These are phyloP conservation scores for Hanseniaspora lachancei DNA, from an alignment of 805 yeast genomes.

Conservation along the genomic window DNA sequence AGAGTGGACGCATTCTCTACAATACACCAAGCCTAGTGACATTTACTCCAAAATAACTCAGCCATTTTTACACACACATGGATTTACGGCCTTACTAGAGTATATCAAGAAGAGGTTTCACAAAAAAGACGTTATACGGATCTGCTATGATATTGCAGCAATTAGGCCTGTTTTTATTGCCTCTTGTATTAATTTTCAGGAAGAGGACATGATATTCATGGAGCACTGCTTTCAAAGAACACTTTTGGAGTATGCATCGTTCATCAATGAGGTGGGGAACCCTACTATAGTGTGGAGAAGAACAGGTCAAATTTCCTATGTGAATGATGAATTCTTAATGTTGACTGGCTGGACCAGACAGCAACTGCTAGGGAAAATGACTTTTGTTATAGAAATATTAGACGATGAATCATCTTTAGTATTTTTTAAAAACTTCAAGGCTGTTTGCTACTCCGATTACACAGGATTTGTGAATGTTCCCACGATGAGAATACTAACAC, in stretches of 20 bases:
- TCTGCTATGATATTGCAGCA: conserved; percentile 80
- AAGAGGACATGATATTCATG: conserved; percentile 84
- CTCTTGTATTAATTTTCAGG: conserved; percentile 74
- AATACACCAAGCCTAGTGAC: conserved; percentile 55
- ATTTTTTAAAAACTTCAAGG: conserved; percentile 73
- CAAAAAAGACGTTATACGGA: conserved; percentile 53
- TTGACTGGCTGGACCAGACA: conserved; percentile 81
- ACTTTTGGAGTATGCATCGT: conserved; percentile 72
- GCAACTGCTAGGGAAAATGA: conserved; percentile 50
- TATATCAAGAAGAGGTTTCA: conserved; percentile 63
- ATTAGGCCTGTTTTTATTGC: conserved; percentile 90
- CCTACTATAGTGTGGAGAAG: conserved; percentile 94
- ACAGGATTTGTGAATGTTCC: conserved; percentile 81
- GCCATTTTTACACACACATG: conserved; percentile 84
- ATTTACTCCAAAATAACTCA: conserved; percentile 59
- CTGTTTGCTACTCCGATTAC: conserved; percentile 82
- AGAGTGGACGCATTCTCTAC: conserved; percentile 25
- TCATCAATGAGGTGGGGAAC: conserved; percentile 73
- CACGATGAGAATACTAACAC: conserved; percentile 65
- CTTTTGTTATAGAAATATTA: conserved; percentile 66
- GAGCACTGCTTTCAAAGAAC: conserved; percentile 95
- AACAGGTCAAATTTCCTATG: conserved; percentile 89
- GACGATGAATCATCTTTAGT: conserved; percentile 79
- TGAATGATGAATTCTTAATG: conserved; percentile 84
- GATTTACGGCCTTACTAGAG: conserved; percentile 67